Evolutionary conservation across 2,329 filamentous ascomycete species (phyloP), one percentile per base, ranked within the genome.

Genomic region (Monosporascus sp.): DNA sequence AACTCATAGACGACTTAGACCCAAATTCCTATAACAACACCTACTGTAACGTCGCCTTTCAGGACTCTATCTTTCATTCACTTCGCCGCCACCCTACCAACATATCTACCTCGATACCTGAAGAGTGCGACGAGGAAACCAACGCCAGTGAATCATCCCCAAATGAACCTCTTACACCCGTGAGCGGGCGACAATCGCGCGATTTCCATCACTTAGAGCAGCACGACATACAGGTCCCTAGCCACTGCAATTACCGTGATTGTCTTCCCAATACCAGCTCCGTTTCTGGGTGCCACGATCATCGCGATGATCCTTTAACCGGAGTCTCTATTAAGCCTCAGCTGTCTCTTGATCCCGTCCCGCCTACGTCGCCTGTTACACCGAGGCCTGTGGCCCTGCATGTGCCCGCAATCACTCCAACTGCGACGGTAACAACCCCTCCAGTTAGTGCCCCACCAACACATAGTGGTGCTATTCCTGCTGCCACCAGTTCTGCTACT

Each of bases 111-210:
- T 75, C 80, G 51, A 83, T 84, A 56, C 73, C 77, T 50, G 81
- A 84, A 69, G 77, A 78, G 64, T 77, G 76, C 66, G 80, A 80
- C 69, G 82, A 85, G 65, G 64, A 66, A 56, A 83, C 81, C 8
- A 77, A 79, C 57, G 15, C 43, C 24, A 83, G 78, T 67, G 82
- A 85, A 62, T 66, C 63, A 25, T 77, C 77, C 24, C 72, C 75
- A 52, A 78, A 80, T 70, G 83, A 86, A 59, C 83, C 83, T 45
- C 73, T 82, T 54, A 86, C 83, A 22, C 83, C 83, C 48, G 77
- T 82, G 55, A 85, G 82, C 62, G 74, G 73, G 61, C 75, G 78
- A 56, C 77, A 80, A 62, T 82, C 81, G 47, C 77, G 78, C 54
- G 79, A 82, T 58, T 82, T 83, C 57, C 72, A 72, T 48, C 67